These are phyloP conservation scores for Aquilaria yunnanensis DNA, from an alignment of 345 rosid species.

Conservation along the genomic window DNA sequence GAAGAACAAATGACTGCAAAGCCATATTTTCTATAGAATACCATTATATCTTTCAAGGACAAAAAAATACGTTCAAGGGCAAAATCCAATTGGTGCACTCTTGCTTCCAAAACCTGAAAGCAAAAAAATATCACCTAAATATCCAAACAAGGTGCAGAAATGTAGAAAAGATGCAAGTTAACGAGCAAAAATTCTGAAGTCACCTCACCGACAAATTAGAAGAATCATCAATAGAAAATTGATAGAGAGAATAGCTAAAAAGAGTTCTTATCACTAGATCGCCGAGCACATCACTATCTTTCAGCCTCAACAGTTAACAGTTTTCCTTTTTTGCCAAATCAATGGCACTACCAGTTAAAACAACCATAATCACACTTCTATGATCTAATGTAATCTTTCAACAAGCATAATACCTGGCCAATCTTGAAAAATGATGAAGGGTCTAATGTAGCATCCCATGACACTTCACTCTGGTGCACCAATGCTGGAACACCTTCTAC, in stretches of 20 bases:
- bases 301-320: conserved; percentile 1
- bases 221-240: too few species aligned
- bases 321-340: neutral
- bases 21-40: conserved; percentile 19
- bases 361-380: too few species aligned
- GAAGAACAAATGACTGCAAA: neutral
- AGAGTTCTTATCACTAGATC: too few species aligned
- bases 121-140: conserved; percentile 15
- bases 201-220: conserved; percentile 2
- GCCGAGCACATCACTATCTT: neutral
- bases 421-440: conserved; percentile 72
- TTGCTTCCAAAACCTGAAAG: conserved; percentile 79
- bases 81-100: conserved; percentile 87
- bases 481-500: conserved; percentile 85
- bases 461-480: conserved; percentile 89
- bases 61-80: conserved; percentile 78
- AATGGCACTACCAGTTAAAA: neutral
- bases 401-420: conserved; percentile 62
- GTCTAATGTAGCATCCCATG: conserved; percentile 96
- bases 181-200: neutral
- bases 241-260: neutral
- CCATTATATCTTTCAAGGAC: conserved; percentile 78
- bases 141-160: conserved; percentile 4
- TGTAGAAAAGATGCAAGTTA: conserved; percentile 4
- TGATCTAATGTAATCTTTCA: conserved; percentile 1